These are phyloP conservation scores for Zymoseptoria tritici DNA, from an alignment of 2,329 filamentous ascomycete species.

Conservation along the genomic window DNA sequence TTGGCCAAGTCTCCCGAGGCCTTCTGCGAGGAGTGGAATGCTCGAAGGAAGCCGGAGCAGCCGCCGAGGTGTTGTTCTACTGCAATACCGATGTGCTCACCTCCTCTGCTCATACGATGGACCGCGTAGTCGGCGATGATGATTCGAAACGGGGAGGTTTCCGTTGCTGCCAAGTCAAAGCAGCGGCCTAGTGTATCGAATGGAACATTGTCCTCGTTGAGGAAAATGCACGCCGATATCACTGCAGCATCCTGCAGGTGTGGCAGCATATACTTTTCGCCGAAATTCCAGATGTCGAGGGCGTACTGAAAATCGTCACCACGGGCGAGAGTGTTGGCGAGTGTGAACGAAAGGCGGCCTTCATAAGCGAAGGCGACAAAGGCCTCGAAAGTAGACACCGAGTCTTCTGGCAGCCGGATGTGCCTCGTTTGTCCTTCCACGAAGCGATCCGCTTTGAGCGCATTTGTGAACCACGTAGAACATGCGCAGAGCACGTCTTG, in stretches of 20 bases:
- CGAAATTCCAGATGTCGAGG: background rate
- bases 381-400: background rate
- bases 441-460: background rate
- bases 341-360: too few relatives aligned
- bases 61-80: background rate
- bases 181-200: too few relatives aligned
- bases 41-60: background rate
- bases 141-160: background rate
- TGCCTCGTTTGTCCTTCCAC: background rate
- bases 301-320: background rate
- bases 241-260: background rate
- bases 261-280: background rate
- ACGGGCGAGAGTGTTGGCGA: too few relatives aligned
- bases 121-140: background rate
- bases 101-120: background rate
- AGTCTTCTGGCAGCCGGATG: slow-evolving; percentile 1
- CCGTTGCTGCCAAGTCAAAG: background rate
- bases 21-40: background rate
- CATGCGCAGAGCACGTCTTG: background rate
- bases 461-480: slow-evolving; percentile 3
- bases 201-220: background rate
- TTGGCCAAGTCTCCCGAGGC: background rate
- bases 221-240: background rate
- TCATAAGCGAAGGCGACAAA: background rate
- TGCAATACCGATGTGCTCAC: background rate